These are phyloP conservation scores for Mucor irregularis DNA, from an alignment of 371 early-diverging fungal genomes.

Conservation along the genomic window DNA sequence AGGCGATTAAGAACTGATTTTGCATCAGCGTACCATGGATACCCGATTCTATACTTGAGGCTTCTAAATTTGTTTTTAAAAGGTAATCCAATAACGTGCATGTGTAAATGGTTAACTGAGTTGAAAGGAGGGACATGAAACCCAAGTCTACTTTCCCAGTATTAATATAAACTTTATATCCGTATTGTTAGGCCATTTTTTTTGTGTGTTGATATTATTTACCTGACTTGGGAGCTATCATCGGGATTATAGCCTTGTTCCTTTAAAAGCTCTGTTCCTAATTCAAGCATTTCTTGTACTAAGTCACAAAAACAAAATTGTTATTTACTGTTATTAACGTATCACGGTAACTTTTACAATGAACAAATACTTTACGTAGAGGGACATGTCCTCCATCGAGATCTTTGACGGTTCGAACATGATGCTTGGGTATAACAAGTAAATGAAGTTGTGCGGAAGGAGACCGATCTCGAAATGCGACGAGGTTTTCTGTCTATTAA, in stretches of 20 bases:
- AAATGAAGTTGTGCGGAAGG: slow-evolving; percentile 57
- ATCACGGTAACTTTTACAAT: not conserved
- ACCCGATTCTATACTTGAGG: slow-evolving; percentile 25
- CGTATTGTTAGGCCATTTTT: not conserved
- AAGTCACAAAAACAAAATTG: too few species aligned
- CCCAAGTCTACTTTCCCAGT: slow-evolving; percentile 39
- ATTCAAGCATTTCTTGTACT: slow-evolving; percentile 47
- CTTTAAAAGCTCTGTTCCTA: slow-evolving; percentile 39
- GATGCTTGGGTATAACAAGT: slow-evolving; percentile 54
- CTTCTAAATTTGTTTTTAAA: slow-evolving; percentile 38
- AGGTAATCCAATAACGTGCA: slow-evolving; percentile 60
- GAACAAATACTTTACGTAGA: slow-evolving; percentile 42
- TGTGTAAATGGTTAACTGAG: slow-evolving; percentile 60
- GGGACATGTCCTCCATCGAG: slow-evolving; percentile 38
- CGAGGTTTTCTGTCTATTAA: slow-evolving; percentile 48
- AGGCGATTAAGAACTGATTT: slow-evolving; percentile 9
- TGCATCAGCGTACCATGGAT: slow-evolving; percentile 35
- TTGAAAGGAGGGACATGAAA: slow-evolving; percentile 73
- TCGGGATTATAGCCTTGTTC: slow-evolving; percentile 40
- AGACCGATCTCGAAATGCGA: slow-evolving; percentile 63
- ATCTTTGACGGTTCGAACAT: slow-evolving; percentile 45
- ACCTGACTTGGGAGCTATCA: slow-evolving; percentile 22
- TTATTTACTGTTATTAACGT: not conserved
- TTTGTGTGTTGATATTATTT: not conserved
- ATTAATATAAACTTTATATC: too few species aligned